Evolutionary conservation across 2,329 filamentous ascomycete genomes (phyloP), one percentile per base, ranked within the genome.

Genomic region (Ophiocordyceps camponoti-floridani): DNA sequence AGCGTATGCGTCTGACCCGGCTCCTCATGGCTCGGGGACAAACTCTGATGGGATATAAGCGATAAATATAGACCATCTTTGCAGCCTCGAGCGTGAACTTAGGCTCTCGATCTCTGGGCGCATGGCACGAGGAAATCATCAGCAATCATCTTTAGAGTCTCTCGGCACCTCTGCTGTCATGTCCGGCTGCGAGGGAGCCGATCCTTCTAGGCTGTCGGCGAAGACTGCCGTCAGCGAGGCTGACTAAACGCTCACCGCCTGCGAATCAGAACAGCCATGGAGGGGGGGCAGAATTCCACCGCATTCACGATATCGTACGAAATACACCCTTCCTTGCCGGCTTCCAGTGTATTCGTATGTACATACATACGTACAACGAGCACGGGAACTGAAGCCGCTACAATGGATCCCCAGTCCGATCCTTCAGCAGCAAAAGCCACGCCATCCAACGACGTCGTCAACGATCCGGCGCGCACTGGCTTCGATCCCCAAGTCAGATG

Each of bases 381-480:
- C 35, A 16, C 35, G 35, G 35, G 35, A 18, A 38, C 6, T 47
- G 27, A 42, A 46, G 31, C 45, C 50, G 43, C 47, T 56, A 10
- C n/a, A 23, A 7, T 14, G 4, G 11, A 27, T 6, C 40, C 40
- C 11, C 13, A 30, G 12, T 9, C 27, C 16, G 16, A 38, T 38
- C 35, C 35, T 38, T 16, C 35, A 38, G 12, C 28, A 30, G 4
- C 7, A 30, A 16, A 10, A 26, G 12, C 19, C 23, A 4, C 23
- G 23, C 13, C 43, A 10, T 16, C 38, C 23, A 57, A 54, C 48
- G 57, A 67, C 56, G 61, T 73, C 52, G 53, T 65, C 51, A 79
- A 79, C 60, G 72, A 79, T 60, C 75, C 76, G 40, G 59, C 66
- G 47, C 67, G 71, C 50, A 79, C 76, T 19, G 75, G 75, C 51